Percentiles rank a stretch among this genome's conserved stretches.
Conservation (phyloP, 2,329 filamentous ascomycete genomes). For the Kalmusia sp. region DNA sequence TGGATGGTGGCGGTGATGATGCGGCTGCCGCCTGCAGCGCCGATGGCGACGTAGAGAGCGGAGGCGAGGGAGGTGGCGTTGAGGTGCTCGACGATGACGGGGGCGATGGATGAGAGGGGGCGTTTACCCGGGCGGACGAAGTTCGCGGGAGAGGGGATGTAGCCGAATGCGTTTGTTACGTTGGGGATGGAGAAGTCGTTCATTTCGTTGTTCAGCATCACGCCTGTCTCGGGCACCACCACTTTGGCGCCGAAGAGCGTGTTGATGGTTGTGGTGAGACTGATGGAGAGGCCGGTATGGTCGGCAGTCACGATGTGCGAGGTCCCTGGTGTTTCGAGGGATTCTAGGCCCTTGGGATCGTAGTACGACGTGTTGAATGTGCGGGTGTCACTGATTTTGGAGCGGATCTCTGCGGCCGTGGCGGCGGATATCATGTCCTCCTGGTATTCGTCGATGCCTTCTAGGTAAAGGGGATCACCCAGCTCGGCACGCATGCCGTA, state of each 20-base stretch:
- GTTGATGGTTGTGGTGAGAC: constrained; percentile 87
- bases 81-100: constrained; percentile 73
- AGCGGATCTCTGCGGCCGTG: constrained; percentile 66
- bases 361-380: constrained; percentile 80
- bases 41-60: constrained; percentile 70
- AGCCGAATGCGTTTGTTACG: constrained; percentile 81
- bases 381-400: constrained; percentile 72
- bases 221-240: constrained; percentile 80
- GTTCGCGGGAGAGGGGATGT: constrained; percentile 79
- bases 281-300: constrained; percentile 74
- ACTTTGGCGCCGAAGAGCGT: constrained; percentile 81
- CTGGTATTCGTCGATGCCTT: constrained; percentile 69
- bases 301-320: constrained; percentile 78
- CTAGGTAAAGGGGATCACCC: constrained; percentile 80
- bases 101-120: constrained; percentile 82
- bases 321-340: constrained; percentile 74
- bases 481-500: constrained; percentile 80
- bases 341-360: constrained; percentile 70
- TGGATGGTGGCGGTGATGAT: constrained; percentile 84
- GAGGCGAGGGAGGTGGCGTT: constrained; percentile 56
- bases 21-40: constrained; percentile 80
- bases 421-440: constrained; percentile 67
- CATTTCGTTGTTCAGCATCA: constrained; percentile 71
- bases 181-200: constrained; percentile 79
- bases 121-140: constrained; percentile 83